Evolutionary conservation across 768 basidiomycete genomes (phyloP).

Genomic region (Boletus patriciae): DNA sequence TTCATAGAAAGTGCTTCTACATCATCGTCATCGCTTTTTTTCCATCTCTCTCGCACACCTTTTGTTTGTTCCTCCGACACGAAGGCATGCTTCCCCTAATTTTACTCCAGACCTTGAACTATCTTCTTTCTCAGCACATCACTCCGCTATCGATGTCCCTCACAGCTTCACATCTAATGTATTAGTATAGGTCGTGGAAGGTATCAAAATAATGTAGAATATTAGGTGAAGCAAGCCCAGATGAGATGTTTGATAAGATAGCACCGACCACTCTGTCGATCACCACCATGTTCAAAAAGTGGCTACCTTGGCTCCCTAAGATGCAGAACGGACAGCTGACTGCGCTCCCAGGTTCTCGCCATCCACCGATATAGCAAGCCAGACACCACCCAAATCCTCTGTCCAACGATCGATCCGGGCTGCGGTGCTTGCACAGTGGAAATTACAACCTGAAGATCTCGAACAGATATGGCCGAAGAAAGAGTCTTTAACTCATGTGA

Average conservation of each 20-base stretch:
- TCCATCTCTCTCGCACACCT: conserved; percentile 13
- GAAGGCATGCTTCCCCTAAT: conserved; percentile 22
- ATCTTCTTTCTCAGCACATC: conserved; percentile 28
- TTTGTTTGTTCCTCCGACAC: conserved; percentile 35
- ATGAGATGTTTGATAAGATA: conserved; percentile 16
- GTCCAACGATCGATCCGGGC: conserved; percentile 88
- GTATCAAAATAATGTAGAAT: conserved; percentile 32
- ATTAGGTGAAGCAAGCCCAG: conserved; percentile 15
- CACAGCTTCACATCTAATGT: conserved; percentile 38
- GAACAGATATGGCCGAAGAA: conserved; percentile 99
- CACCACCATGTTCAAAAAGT: conserved; percentile 78
- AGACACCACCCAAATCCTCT: conserved; percentile 91
- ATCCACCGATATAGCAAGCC: conserved; percentile 80
- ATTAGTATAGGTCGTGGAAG: conserved; percentile 36
- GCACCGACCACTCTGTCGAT: conserved; percentile 1
- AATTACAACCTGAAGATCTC: conserved; percentile 73
- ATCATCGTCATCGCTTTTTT: conserved; percentile 29
- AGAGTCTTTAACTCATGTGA: conserved; percentile 87
- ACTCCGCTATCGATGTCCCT: conserved; percentile 33
- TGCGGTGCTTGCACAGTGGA: conserved; percentile 79
- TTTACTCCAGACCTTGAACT: conserved; percentile 26
- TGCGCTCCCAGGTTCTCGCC: conserved; percentile 56
- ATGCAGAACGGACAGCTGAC: conserved; percentile 9
- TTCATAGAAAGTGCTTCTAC: conserved; percentile 32
- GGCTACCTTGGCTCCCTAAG: conserved; percentile 12